Conservation (phyloP, 495 filamentous ascomycete species). For the Tuber melanosporum region DNA sequence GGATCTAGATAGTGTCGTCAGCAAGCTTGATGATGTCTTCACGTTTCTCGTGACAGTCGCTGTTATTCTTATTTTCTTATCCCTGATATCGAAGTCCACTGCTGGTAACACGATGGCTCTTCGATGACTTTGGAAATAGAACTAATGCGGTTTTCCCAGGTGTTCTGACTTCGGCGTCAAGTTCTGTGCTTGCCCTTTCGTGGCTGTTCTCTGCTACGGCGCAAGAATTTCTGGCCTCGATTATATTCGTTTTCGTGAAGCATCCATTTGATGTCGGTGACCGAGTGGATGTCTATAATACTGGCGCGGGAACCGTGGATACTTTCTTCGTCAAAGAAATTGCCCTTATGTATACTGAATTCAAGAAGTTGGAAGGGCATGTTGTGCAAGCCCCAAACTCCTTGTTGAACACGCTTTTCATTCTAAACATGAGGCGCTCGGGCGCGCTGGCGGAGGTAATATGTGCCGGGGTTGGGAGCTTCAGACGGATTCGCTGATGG, state of each 20-base stretch:
- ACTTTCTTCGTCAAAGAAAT: slow-evolving; percentile 97
- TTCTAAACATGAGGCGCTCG: slow-evolving; percentile 87
- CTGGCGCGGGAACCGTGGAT: slow-evolving; percentile 69
- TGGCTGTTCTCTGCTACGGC: slow-evolving; percentile 91
- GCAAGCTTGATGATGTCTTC: slow-evolving; percentile 79
- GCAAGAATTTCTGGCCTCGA: slow-evolving; percentile 84
- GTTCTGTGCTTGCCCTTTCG: slow-evolving; percentile 73
- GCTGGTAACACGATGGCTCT: slow-evolving; percentile 46
- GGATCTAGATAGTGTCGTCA: slow-evolving; percentile 91
- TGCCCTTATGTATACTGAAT: slow-evolving; percentile 89
- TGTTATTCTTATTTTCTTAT: slow-evolving; percentile 75
- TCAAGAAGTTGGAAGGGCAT: slow-evolving; percentile 97
- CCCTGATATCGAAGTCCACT: slow-evolving; percentile 80
- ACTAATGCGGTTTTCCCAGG: slow-evolving; percentile 25
- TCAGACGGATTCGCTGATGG: background rate
- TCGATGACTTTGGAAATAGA: background rate
- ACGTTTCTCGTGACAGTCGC: slow-evolving; percentile 77
- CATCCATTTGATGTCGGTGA: slow-evolving; percentile 97
- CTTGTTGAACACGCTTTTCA: slow-evolving; percentile 84
- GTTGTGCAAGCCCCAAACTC: slow-evolving; percentile 94
- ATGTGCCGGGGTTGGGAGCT: background rate
- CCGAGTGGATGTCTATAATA: slow-evolving; percentile 84
- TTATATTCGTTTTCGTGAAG: slow-evolving; percentile 96
- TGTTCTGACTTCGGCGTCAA: slow-evolving; percentile 81
- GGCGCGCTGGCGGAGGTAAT: slow-evolving; percentile 84